A percentile compares a stretch with the other conserved stretches of the same genome.
phyloP scores from a whole-genome alignment of 306 rosid species.

The Quercus mongolica region DNA sequence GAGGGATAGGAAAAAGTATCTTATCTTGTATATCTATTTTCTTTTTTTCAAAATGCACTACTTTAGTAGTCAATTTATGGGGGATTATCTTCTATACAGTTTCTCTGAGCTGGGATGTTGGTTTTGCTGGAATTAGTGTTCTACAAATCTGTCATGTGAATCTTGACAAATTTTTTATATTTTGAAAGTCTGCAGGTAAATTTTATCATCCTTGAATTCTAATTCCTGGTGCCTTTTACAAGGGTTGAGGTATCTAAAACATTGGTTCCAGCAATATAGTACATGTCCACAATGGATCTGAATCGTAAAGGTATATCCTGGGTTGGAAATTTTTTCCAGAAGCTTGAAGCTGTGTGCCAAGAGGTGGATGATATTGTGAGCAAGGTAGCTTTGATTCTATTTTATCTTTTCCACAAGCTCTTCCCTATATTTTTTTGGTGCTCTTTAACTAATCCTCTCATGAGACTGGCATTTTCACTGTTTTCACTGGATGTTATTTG shows the following conservation, averaged over 20 bases:
- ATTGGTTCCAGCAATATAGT: slow-evolving; percentile 3
- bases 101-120: background rate
- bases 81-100: background rate
- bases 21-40: background rate
- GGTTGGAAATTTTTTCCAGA: slow-evolving; percentile 76
- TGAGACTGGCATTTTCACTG: background rate
- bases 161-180: background rate
- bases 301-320: slow-evolving; percentile 47
- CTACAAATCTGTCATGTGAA: background rate
- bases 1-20: background rate
- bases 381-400: slow-evolving; percentile 43
- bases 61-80: background rate
- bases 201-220: slow-evolving; percentile 8
- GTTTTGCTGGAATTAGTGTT: background rate
- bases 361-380: slow-evolving; percentile 69
- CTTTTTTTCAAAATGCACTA: background rate
- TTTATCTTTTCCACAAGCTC: background rate
- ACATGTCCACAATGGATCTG: slow-evolving; percentile 49
- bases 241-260: slow-evolving; percentile 3
- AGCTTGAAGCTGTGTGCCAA: slow-evolving; percentile 77
- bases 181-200: slow-evolving; percentile 25
- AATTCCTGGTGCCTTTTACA: background rate
- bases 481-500: background rate
- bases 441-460: slow-evolving; percentile 6
- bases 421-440: background rate